Percentiles rank a stretch among this genome's conserved stretches.
phyloP scores from a whole-genome alignment of 768 basidiomycete genomes.

The Russula earlei region DNA sequence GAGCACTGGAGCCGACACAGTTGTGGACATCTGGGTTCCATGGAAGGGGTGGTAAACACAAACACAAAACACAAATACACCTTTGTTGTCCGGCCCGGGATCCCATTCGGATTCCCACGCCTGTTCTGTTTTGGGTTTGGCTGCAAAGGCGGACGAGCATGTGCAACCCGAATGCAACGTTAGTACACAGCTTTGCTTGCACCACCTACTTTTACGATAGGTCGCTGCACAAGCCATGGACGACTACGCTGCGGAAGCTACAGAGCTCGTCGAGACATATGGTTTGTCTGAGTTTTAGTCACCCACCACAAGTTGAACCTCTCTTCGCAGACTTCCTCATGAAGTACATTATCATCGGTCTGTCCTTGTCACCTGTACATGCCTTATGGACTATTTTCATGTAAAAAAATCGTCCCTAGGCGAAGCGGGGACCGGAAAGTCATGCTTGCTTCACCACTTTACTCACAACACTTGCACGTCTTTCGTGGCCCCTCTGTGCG shows the following conservation, averaged over 20 bases:
- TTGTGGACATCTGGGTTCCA: constrained; percentile 79
- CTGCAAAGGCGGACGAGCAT: not conserved
- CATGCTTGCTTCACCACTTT: constrained; percentile 92
- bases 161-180: not conserved
- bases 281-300: constrained; percentile 36
- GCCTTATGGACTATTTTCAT: constrained; percentile 2
- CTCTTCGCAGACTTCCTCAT: constrained; percentile 77
- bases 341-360: constrained; percentile 97
- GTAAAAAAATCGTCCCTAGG: constrained; percentile 38
- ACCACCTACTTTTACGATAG: no score
- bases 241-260: constrained; percentile 73
- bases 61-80: no score
- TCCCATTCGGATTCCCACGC: not conserved
- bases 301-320: not conserved
- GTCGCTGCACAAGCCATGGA: constrained; percentile 37
- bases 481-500: not conserved
- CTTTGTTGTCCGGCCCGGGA: not conserved
- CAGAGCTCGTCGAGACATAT: constrained; percentile 91
- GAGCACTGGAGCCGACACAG: constrained; percentile 36
- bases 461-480: constrained; percentile 88
- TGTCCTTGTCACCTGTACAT: constrained; percentile 16
- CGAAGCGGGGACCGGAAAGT: constrained; percentile 96
- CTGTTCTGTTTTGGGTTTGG: not conserved
- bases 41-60: constrained; percentile 76
- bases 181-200: no score